Evolutionary conservation across 441 rosid genomes (phyloP), one percentile per base, ranked within the genome.

Genomic region (Adansonia madagascariensis): DNA sequence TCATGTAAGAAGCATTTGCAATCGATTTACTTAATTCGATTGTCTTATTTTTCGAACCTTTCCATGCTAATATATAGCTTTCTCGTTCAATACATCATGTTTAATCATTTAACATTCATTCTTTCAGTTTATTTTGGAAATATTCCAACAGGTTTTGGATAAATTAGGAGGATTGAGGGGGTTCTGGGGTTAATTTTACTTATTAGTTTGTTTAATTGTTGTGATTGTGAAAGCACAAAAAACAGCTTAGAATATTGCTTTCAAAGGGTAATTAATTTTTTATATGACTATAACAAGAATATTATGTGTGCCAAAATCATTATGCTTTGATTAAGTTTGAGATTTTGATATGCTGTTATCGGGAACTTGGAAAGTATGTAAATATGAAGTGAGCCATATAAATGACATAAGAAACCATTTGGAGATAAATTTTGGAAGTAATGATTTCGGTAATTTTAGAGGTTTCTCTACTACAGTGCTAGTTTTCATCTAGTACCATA

Each of bases 181-280:
- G 65, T 63, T 41, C 20, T 75, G 59, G 63, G 60, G 69, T 24
- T 22, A 7, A 17, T 47, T 70, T 61, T 73, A 27, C 73, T 63
- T 74, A 27, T 7, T 62, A 52, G 64, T 70, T 56, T 63, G 27
- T 18, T 61, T 31, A 24, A 8, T 15, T 0, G 65, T 70, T 74
- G 18, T 55, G 5, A 47, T 12, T n/a, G 49, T 0, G 6, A 27
- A 27, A 27, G 35, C 35, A 27, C 12, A 4, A 39, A 56, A 63
- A 69, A 20, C 12, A 56, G 44, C 41, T 61, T 70, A 0, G n/a
- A 69, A 20, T 46, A 74, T 76, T 76, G 53, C 52, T 44, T 17
- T 11, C 22, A 62, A 6, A 22, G 39, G 35, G 27, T 18, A 62
- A 47, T 79, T 41, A 53, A 62, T 44, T n/a, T 9, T 46, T 75